These are phyloP conservation scores for Rutstroemia sp. DNA, from an alignment of 2,329 filamentous ascomycete genomes.

Conservation along the genomic window DNA sequence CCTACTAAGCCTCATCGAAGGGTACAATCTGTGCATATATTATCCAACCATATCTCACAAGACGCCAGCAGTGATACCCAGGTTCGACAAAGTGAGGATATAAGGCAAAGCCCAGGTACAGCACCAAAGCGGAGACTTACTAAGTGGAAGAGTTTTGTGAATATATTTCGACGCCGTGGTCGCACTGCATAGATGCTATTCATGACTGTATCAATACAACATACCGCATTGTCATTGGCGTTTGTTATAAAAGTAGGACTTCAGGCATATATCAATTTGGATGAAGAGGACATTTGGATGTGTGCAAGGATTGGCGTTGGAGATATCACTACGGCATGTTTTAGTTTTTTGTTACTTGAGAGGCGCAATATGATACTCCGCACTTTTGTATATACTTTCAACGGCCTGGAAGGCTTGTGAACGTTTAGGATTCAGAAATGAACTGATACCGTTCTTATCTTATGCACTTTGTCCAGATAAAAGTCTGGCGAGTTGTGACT, in stretches of 20 bases:
- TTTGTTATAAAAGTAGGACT: constrained; percentile 2
- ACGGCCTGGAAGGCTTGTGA: background rate
- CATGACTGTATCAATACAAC: background rate
- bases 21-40: constrained; percentile 20
- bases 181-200: background rate
- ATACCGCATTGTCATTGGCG: constrained; percentile 1
- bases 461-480: background rate
- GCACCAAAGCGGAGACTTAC: constrained; percentile 17
- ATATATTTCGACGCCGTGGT: constrained; percentile 21
- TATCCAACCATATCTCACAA: constrained; percentile 8
- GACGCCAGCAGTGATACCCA: background rate
- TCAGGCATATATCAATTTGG: constrained; percentile 2
- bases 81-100: background rate
- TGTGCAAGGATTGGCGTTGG: constrained; percentile 4
- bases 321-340: constrained; percentile 9
- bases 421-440: background rate
- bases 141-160: constrained; percentile 24
- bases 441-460: background rate
- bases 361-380: constrained; percentile 1
- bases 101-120: constrained; percentile 1
- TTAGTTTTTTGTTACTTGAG: background rate
- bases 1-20: constrained; percentile 18
- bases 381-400: background rate
- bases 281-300: constrained; percentile 1
- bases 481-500: too few relatives aligned